phyloP scores from a whole-genome alignment of 2,329 filamentous ascomycete species.

The Cladobotryum protrusum region DNA sequence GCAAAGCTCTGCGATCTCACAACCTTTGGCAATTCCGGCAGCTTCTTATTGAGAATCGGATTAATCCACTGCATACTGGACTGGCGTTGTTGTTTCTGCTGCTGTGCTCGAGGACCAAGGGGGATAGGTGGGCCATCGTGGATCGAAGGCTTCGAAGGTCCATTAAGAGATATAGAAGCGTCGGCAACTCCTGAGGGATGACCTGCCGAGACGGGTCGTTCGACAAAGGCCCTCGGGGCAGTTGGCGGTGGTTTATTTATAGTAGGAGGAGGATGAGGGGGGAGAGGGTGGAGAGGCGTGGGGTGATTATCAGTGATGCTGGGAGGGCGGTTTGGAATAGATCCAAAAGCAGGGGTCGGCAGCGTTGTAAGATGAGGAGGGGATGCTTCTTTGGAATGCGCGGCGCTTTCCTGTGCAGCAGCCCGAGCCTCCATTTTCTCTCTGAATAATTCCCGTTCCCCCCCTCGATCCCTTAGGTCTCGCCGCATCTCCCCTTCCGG shows the following conservation, averaged over 20 bases:
- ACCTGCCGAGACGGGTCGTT: conserved; percentile 41
- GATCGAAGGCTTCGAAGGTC: conserved; percentile 34
- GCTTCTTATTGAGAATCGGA: conserved; percentile 45
- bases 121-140: conserved; percentile 45
- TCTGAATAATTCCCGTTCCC: conserved; percentile 41
- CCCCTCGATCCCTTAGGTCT: conserved; percentile 38
- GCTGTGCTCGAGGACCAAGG: conserved; percentile 48
- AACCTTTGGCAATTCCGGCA: conserved; percentile 46
- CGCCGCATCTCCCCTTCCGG: conserved; percentile 33
- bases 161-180: conserved; percentile 28
- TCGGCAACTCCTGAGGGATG: conserved; percentile 32
- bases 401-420: conserved; percentile 42
- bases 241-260: conserved; percentile 48
- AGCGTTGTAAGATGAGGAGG: conserved; percentile 49
- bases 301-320: conserved; percentile 26
- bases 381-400: conserved; percentile 45
- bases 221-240: conserved; percentile 45
- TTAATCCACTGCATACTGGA: conserved; percentile 58
- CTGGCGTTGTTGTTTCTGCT: conserved; percentile 39
- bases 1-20: conserved; percentile 45
- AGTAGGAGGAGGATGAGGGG: conserved; percentile 16
- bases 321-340: conserved; percentile 43
- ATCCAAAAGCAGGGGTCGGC: conserved; percentile 52
- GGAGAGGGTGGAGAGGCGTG: not conserved
- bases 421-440: conserved; percentile 44